phyloP scores from a whole-genome alignment of 345 rosid species.

The Melastoma malabathricum region DNA sequence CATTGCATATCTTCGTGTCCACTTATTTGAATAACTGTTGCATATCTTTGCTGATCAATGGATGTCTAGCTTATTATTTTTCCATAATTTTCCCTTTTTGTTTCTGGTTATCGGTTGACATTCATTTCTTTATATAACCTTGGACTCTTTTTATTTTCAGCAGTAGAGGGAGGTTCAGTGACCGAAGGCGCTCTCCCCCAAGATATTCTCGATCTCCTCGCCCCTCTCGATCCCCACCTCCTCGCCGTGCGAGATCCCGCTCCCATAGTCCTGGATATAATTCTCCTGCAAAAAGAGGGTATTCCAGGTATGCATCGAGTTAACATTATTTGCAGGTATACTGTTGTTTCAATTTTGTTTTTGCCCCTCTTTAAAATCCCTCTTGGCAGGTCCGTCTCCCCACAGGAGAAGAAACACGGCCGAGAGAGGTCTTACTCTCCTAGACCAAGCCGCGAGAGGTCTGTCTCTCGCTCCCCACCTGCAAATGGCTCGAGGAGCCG shows the following conservation, averaged over 20 bases:
- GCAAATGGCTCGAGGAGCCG: constrained; percentile 49
- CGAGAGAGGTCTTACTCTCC: constrained; percentile 48
- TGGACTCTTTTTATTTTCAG: not conserved
- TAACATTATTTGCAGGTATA: not conserved
- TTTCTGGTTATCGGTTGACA: not conserved
- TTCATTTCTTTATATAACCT: not conserved
- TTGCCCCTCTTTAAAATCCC: constrained; percentile 3
- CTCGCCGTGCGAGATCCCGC: constrained; percentile 54
- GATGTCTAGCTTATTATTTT: too few species aligned
- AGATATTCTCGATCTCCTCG: constrained; percentile 48
- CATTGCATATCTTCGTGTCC: too few species aligned
- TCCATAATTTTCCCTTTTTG: not conserved
- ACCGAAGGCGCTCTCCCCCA: constrained; percentile 54
- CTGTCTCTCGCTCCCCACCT: constrained; percentile 69
- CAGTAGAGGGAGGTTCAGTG: constrained; percentile 34
- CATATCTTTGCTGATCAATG: too few species aligned
- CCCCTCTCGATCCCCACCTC: constrained; percentile 67
- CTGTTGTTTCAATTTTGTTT: not conserved
- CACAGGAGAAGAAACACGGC: constrained; percentile 34
- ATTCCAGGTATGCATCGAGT: constrained; percentile 35
- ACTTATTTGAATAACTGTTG: too few species aligned
- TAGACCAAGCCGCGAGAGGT: constrained; percentile 27
- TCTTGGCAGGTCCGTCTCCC: constrained; percentile 52
- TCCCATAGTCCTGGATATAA: constrained; percentile 47
- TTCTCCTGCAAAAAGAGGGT: constrained; percentile 45